phyloP scores from a whole-genome alignment of 1,139 yeast genomes.

The Hansenula anomala region DNA sequence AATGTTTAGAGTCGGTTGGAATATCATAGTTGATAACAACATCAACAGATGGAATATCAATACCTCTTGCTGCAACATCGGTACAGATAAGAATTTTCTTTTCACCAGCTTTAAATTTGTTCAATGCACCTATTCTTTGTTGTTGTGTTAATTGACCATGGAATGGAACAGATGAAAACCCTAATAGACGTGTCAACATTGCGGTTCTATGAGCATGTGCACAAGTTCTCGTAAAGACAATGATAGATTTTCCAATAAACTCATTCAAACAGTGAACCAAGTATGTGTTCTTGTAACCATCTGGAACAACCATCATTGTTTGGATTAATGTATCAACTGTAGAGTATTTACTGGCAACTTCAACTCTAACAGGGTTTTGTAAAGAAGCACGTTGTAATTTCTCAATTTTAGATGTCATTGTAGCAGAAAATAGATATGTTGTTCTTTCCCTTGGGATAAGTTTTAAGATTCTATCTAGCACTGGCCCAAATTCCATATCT shows the following conservation, averaged over 20 bases:
- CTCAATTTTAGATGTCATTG: conserved; percentile 93
- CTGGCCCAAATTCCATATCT: conserved; percentile 97
- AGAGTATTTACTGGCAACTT: conserved; percentile 83
- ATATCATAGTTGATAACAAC: conserved; percentile 90
- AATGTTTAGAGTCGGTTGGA: conserved; percentile 97
- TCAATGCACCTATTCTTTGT: conserved; percentile 88
- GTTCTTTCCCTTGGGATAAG: conserved; percentile 83
- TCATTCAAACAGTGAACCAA: conserved; percentile 81
- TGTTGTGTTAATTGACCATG: conserved; percentile 94
- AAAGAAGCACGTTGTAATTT: conserved; percentile 92
- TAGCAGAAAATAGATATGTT: conserved; percentile 90
- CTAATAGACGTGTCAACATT: conserved; percentile 70
- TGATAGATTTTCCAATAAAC: conserved; percentile 78
- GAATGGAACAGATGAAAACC: conserved; percentile 86
- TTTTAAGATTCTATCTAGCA: conserved; percentile 77
- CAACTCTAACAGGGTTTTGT: conserved; percentile 83
- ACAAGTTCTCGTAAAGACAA: conserved; percentile 90
- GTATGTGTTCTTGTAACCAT: conserved; percentile 87
- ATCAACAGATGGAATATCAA: conserved; percentile 94
- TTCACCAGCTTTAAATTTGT: conserved; percentile 84
- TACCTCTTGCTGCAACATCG: conserved; percentile 97
- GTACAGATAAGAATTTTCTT: conserved; percentile 87
- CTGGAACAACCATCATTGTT: conserved; percentile 86
- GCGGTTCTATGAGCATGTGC: conserved; percentile 94
- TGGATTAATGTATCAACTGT: conserved; percentile 92